Base-by-base conservation (phyloP, 371 early-diverging fungal genomes). In the Mucor indicus region DNA sequence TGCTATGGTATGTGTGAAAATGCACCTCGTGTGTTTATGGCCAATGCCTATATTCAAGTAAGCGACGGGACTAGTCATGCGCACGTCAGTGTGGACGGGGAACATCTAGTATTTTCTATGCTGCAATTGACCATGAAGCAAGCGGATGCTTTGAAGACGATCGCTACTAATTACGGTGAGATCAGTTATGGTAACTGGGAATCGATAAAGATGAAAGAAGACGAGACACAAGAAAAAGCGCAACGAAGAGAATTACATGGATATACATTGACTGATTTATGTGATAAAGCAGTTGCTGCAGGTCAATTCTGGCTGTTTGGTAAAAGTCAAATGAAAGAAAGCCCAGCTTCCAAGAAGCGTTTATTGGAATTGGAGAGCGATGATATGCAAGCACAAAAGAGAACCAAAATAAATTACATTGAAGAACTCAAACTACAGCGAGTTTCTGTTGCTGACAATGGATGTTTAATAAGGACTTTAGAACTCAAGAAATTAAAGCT, bases 61-160 rank as follows among this genome's bases (percentile, higher is more conserved):
- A 30, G 43, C 0, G 73, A 73, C 31, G 69, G 67, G 1, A 54
- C 53, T 0, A 61, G 38, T 0, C 30, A 29, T 17, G 60, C 52
- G 9, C 25, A 37, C 8, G 73, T 55, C 0, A 36, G 48, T 31
- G 25, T 64, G 3, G 65, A 69, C 41, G 69, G 64, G 5, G 69
- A 73, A 16, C 44, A 49, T 9, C 41, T 67, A 2, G 44, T 69
- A 0, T 55, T 59, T 31, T 32, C 30, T 1, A 23, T 73, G 5
- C 21, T 73, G 30, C 44, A 38, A 13, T 33, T 72, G 8, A 35
- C 41, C 1, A 0, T 37, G 1, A 42, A 35, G 4, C 60, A 53
- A 29, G 19, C 38, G 1, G 48, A 53, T 16, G 41, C 23, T 0
- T 20, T 71, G 4, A 67, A 71, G 24, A 36, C 43, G 1, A 15